Percentiles rank a stretch among this genome's conserved stretches.
Conservation (phyloP, 2,329 filamentous ascomycete genomes). For the Phialemoniopsis sp. region DNA sequence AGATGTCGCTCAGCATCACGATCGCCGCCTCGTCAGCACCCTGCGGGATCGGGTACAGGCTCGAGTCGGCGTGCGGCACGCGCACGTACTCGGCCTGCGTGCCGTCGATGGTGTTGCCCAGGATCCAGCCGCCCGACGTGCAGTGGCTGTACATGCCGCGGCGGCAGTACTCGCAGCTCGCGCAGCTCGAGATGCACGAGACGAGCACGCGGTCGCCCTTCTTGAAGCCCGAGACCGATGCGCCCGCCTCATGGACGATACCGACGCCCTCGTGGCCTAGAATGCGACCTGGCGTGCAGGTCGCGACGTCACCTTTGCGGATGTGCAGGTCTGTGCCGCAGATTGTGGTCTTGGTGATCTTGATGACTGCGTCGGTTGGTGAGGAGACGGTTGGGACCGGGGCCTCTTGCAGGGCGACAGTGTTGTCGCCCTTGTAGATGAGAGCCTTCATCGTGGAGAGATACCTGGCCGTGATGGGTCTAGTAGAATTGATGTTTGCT, state of each 20-base stretch:
- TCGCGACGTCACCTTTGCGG: slow-evolving; percentile 46
- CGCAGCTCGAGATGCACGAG: slow-evolving; percentile 46
- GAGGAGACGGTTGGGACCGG: slow-evolving; percentile 33
- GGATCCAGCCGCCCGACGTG: slow-evolving; percentile 47
- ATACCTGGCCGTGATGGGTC: background rate
- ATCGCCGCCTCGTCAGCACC: slow-evolving; percentile 34
- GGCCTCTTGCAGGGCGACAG: slow-evolving; percentile 31
- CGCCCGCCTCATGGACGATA: slow-evolving; percentile 37
- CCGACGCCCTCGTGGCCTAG: slow-evolving; percentile 52
- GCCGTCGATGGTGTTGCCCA: slow-evolving; percentile 48
- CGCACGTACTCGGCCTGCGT: slow-evolving; percentile 55
- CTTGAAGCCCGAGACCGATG: slow-evolving; percentile 38
- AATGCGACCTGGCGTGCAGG: slow-evolving; percentile 36
- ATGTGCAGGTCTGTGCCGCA: slow-evolving; percentile 56
- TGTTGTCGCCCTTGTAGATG: slow-evolving; percentile 29
- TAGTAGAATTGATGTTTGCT: too few relatives aligned
- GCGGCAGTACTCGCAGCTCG: slow-evolving; percentile 45
- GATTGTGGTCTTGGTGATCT: slow-evolving; percentile 41
- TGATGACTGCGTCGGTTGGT: slow-evolving; percentile 44
- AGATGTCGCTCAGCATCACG: slow-evolving; percentile 50
- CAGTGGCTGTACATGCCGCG: slow-evolving; percentile 49
- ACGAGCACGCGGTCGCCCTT: slow-evolving; percentile 48
- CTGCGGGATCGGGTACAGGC: slow-evolving; percentile 37
- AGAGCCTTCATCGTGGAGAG: slow-evolving; percentile 38
- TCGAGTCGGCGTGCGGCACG: slow-evolving; percentile 44